These are phyloP conservation scores for Eragrostis curvula DNA, from an alignment of 176 grass and related monocot species.

Conservation along the genomic window DNA sequence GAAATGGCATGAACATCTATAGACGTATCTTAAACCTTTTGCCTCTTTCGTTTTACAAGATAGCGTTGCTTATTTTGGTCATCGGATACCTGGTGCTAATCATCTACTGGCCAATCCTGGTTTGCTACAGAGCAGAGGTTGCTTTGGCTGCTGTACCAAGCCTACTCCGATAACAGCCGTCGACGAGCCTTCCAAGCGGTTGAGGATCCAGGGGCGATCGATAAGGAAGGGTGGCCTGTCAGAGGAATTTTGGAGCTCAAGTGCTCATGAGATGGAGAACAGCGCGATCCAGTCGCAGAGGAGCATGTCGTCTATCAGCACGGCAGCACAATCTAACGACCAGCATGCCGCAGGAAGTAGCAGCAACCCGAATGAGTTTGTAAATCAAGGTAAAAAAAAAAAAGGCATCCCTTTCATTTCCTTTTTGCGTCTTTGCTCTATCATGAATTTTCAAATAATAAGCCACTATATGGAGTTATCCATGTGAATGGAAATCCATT, in stretches of 20 bases:
- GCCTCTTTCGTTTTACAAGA: neutral
- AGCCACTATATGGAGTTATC: neutral
- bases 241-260: constrained; percentile 86
- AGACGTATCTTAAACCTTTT: neutral
- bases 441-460: constrained; percentile 17
- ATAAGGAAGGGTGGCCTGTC: constrained; percentile 61
- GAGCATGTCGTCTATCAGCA: constrained; percentile 93
- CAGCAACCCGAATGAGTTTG: constrained; percentile 63
- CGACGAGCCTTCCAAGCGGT: constrained; percentile 83
- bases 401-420: constrained; percentile 8
- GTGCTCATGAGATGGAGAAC: constrained; percentile 78
- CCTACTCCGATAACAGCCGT: constrained; percentile 77
- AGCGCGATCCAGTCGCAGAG: constrained; percentile 79
- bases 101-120: constrained; percentile 57
- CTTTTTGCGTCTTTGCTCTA: neutral
- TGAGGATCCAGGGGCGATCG: constrained; percentile 76
- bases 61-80: neutral
- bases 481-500: constrained; percentile 4
- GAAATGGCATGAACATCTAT: neutral
- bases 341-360: constrained; percentile 64
- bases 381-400: constrained; percentile 79
- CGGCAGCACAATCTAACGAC: constrained; percentile 49
- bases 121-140: constrained; percentile 99
- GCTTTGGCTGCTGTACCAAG: constrained; percentile 85
- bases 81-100: constrained; percentile 45